Conservation (phyloP, 1,284 basidiomycete genomes). For the Malassezia brasiliensis region DNA sequence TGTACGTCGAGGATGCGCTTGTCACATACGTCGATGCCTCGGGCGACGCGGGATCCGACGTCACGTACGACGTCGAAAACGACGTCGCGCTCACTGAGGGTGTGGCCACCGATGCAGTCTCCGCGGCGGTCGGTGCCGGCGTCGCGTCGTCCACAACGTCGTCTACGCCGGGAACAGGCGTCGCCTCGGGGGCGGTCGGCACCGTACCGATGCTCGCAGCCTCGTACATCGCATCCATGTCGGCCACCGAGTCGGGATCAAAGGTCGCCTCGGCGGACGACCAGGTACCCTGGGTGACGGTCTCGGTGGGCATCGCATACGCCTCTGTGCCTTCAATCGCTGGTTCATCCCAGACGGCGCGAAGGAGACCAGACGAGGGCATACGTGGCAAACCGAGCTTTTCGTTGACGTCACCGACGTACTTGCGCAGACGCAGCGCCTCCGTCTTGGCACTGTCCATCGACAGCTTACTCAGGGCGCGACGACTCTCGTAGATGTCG, state of each 20-base stretch:
- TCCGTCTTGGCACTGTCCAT: not conserved
- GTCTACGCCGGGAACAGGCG: not conserved
- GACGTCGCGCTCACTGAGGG: not conserved
- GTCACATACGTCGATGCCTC: not conserved
- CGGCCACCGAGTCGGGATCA: not conserved
- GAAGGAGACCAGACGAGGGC: constrained; percentile 4
- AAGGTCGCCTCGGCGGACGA: not conserved
- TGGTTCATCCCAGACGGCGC: not conserved
- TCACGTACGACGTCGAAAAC: not conserved
- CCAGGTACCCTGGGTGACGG: not conserved
- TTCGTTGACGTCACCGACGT: constrained; percentile 1
- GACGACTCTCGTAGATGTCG: not conserved
- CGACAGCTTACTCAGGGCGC: not conserved
- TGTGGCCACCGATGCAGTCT: not conserved
- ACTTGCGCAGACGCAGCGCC: constrained; percentile 8
- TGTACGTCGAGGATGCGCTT: not conserved
- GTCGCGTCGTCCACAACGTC: not conserved
- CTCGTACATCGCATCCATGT: not conserved
- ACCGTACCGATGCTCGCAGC: not conserved
- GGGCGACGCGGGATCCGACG: not conserved
- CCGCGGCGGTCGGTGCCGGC: not conserved
- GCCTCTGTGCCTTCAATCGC: not conserved
- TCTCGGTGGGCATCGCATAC: not conserved
- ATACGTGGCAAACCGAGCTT: constrained; percentile 3
- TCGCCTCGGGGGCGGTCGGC: not conserved